A percentile compares a stretch with the other conserved stretches of the same genome.
Evolutionary conservation across 176 grass and related monocot genomes (phyloP).

Genomic region (Aegilops sharonensis): DNA sequence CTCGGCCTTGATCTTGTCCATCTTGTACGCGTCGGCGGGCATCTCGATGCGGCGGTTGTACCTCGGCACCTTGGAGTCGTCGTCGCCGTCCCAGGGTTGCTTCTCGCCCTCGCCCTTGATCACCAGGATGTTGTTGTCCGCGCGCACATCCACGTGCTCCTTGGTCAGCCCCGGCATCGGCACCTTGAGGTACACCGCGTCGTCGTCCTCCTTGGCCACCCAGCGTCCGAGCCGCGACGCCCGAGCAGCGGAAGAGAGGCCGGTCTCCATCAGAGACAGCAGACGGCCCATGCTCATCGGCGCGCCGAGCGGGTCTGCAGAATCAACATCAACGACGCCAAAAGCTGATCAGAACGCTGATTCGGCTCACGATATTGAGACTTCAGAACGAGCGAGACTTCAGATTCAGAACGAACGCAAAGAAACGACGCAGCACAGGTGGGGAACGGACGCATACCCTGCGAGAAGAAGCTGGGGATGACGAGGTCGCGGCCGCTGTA

Average conservation of each 20-base stretch:
- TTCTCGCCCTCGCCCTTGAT: slow-evolving; percentile 57
- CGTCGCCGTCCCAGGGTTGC: slow-evolving; percentile 16
- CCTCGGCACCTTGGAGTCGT: background rate
- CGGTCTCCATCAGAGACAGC: slow-evolving; percentile 42
- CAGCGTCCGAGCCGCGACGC: slow-evolving; percentile 24
- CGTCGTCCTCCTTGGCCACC: slow-evolving; percentile 47
- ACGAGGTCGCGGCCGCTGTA: background rate
- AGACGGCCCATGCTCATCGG: slow-evolving; percentile 32
- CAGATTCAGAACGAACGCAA: background rate
- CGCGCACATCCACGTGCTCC: slow-evolving; percentile 70
- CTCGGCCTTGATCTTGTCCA: slow-evolving; percentile 74
- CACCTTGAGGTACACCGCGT: slow-evolving; percentile 49
- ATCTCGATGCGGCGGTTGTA: slow-evolving; percentile 23
- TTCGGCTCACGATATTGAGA: too few species aligned
- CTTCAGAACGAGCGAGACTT: background rate
- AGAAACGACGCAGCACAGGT: background rate
- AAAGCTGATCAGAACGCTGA: background rate
- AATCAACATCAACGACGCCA: background rate
- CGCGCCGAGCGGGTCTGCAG: slow-evolving; percentile 37
- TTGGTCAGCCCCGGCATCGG: slow-evolving; percentile 78
- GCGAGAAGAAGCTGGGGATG: slow-evolving; percentile 5
- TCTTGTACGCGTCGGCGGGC: slow-evolving; percentile 32
- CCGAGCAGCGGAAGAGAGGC: background rate
- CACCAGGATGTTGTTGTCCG: slow-evolving; percentile 39
- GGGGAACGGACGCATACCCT: slow-evolving; percentile 2